phyloP scores from a whole-genome alignment of 2,329 filamentous ascomycete species.

The Metarhizium brunneum region DNA sequence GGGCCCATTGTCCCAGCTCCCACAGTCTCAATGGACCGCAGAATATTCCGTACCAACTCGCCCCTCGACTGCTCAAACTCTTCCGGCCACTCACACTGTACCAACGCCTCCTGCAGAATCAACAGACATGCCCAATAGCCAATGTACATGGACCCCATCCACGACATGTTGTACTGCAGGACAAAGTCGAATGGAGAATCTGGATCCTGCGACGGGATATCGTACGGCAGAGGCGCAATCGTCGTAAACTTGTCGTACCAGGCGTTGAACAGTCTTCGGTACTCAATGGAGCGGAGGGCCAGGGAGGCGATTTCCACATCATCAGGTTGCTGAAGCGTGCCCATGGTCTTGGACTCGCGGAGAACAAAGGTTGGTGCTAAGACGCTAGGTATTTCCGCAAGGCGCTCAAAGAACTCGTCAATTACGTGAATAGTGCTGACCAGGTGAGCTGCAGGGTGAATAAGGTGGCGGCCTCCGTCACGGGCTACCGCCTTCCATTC shows the following conservation, averaged over 20 bases:
- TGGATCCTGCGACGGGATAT: slow-evolving; percentile 20
- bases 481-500: slow-evolving; percentile 27
- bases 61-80: slow-evolving; percentile 17
- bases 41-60: slow-evolving; percentile 21
- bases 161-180: slow-evolving; percentile 20
- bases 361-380: slow-evolving; percentile 22
- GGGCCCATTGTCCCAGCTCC: slow-evolving; percentile 28
- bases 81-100: slow-evolving; percentile 20
- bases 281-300: slow-evolving; percentile 15
- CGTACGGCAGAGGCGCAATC: slow-evolving; percentile 15
- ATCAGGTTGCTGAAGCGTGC: slow-evolving; percentile 14
- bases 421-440: slow-evolving; percentile 15
- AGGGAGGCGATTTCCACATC: slow-evolving; percentile 19
- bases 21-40: slow-evolving; percentile 28
- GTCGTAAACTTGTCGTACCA: slow-evolving; percentile 23
- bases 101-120: slow-evolving; percentile 28
- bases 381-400: slow-evolving; percentile 25
- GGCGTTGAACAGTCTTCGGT: slow-evolving; percentile 19
- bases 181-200: slow-evolving; percentile 23
- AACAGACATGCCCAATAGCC: slow-evolving; percentile 29
- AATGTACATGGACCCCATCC: slow-evolving; percentile 26
- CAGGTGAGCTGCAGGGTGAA: slow-evolving; percentile 14
- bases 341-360: slow-evolving; percentile 17
- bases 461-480: slow-evolving; percentile 15
- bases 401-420: slow-evolving; percentile 23